Percentiles rank a stretch among this genome's conserved stretches.
These are phyloP conservation scores for Pseudomassariella vexata DNA, from an alignment of 2,329 filamentous ascomycete species.

Conservation along the genomic window DNA sequence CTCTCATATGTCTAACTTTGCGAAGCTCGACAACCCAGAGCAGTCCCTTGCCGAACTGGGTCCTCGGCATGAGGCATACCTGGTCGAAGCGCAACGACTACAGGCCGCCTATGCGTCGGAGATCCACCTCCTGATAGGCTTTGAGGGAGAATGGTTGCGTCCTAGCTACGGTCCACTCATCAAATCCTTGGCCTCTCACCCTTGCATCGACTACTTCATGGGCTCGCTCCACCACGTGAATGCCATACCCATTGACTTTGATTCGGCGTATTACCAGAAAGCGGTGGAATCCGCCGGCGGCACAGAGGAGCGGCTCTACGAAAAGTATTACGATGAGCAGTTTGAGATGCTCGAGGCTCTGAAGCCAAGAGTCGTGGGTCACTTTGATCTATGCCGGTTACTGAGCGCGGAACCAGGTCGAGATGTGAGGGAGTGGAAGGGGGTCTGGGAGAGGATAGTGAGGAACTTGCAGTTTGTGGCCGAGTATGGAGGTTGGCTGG, in stretches of 20 bases:
- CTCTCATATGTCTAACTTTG: too few species aligned
- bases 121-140: constrained; percentile 80
- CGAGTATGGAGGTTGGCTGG: constrained; percentile 73
- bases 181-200: constrained; percentile 47
- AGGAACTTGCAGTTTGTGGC: constrained; percentile 70
- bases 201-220: constrained; percentile 80
- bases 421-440: constrained; percentile 50
- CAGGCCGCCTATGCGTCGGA: constrained; percentile 61
- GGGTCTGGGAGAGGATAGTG: constrained; percentile 68
- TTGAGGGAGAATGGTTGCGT: constrained; percentile 91
- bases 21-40: constrained; percentile 43
- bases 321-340: constrained; percentile 85
- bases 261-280: constrained; percentile 57
- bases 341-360: constrained; percentile 70
- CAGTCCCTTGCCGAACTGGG: constrained; percentile 41
- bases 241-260: constrained; percentile 84
- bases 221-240: constrained; percentile 90
- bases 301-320: constrained; percentile 65
- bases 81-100: constrained; percentile 68
- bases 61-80: constrained; percentile 63
- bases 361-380: constrained; percentile 74
- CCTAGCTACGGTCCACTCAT: constrained; percentile 56
- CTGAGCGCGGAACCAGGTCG: constrained; percentile 64
- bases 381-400: constrained; percentile 88
- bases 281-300: constrained; percentile 45